A percentile compares a stretch with the other conserved stretches of the same genome.
These are phyloP conservation scores for Aspergillus affinis DNA, from an alignment of 495 filamentous ascomycete genomes.

Conservation along the genomic window DNA sequence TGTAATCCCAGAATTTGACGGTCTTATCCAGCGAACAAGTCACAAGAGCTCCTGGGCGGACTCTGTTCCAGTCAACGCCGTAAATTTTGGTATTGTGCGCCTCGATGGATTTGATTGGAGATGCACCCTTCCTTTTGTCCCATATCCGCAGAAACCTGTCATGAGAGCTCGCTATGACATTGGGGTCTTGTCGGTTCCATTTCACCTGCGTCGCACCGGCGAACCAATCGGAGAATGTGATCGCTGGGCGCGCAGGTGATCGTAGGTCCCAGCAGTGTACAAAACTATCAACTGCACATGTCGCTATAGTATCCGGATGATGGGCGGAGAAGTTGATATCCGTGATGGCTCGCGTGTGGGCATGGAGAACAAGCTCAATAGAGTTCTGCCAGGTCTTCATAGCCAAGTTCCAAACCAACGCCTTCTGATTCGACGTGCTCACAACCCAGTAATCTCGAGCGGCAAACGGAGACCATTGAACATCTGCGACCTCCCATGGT, in stretches of 20 bases:
- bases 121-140: constrained; percentile 81
- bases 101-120: constrained; percentile 76
- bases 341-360: constrained; percentile 86
- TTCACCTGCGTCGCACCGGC: constrained; percentile 95
- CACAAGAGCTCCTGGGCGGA: constrained; percentile 64
- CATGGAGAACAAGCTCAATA: constrained; percentile 88
- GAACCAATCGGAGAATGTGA: constrained; percentile 91
- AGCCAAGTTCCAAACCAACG: constrained; percentile 90
- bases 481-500: constrained; percentile 96
- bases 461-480: constrained; percentile 96
- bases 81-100: constrained; percentile 97
- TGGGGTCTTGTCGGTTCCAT: constrained; percentile 82
- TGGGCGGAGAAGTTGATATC: constrained; percentile 97
- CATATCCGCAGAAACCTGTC: constrained; percentile 84
- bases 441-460: constrained; percentile 89
- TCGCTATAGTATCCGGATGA: constrained; percentile 84
- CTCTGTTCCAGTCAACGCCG: constrained; percentile 91
- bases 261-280: constrained; percentile 93
- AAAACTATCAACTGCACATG: constrained; percentile 90
- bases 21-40: constrained; percentile 92
- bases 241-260: constrained; percentile 66
- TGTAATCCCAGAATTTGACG: constrained; percentile 93
- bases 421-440: constrained; percentile 92
- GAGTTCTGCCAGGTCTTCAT: constrained; percentile 69
- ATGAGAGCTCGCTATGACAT: constrained; percentile 88